phyloP scores from a whole-genome alignment of 176 grass and related monocot genomes.

The Oryza coarctata region DNA sequence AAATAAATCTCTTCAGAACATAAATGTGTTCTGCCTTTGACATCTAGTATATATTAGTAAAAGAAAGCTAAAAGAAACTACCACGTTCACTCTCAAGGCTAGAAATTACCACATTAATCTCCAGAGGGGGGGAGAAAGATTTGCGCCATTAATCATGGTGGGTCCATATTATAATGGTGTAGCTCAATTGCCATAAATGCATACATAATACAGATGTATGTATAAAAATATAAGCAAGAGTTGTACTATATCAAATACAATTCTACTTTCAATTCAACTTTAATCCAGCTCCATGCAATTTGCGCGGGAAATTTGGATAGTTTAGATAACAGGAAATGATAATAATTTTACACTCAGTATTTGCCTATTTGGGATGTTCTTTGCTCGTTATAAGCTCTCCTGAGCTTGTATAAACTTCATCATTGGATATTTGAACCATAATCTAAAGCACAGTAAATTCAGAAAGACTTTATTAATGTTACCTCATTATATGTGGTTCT shows the following conservation, averaged over 20 bases:
- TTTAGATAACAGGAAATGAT: not conserved
- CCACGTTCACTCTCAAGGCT: not conserved
- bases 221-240: not conserved
- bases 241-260: not conserved
- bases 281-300: not conserved
- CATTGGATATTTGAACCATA: not conserved
- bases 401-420: constrained; percentile 3
- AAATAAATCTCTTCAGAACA: not conserved
- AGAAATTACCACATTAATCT: not conserved
- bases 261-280: not conserved
- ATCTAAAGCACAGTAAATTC: not conserved
- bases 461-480: constrained; percentile 2
- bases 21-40: not conserved
- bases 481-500: constrained; percentile 92
- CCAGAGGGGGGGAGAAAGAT: not conserved
- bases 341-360: constrained; percentile 4
- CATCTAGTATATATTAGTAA: constrained; percentile 5
- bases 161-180: not conserved
- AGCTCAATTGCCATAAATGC: not conserved
- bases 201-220: not conserved
- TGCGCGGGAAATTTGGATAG: not conserved
- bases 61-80: not conserved
- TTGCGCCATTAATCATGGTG: not conserved
- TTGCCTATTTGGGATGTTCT: constrained; percentile 12
- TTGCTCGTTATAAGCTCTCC: not conserved